Base-by-base conservation (phyloP, 1,284 basidiomycete species). In the Boletus smithii region DNA sequence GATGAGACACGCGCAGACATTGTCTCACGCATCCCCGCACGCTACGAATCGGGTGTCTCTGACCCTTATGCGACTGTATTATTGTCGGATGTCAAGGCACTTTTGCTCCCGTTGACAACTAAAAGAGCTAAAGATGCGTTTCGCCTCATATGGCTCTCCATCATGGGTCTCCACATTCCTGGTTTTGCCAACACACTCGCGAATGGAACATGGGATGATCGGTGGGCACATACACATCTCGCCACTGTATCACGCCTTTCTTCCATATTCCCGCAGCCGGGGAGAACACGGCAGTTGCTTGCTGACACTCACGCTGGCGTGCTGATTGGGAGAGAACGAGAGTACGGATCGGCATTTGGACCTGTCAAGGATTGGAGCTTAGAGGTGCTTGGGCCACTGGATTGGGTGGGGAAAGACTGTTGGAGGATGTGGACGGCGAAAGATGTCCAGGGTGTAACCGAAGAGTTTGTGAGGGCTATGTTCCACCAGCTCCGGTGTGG, bases 41-140 rank as follows among this genome's bases (percentile, higher is more conserved):
- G 85, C 24, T 79, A 85, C 49, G 74, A 78, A 6, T 73, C 71
- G 6, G 73, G 75, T 10, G 76, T 81, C 40, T 72, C 75, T 23
- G 92, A 95, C 64, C 91, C 92, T 0, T 94, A 87, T 64, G 73
- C 83, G 1, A 80, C 80, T 3, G 75, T 95, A 18, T 70, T 97
- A 13, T 91, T 94, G 65, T 73, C 79, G 37, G 94, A 97, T 61
- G 76, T 97, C 48, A 77, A 78, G 10, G 68, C 81, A 3, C 73
- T 93, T 39, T 74, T 97, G 17, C 69, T 91, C 45, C 61, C 77
- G 26, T 59, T 95, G 26, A 70, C 70, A 9, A 74, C 77, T 4
- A 57, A 66, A 3, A 68, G 69, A 31, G 80, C 81, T 0, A 81
- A 81, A 59, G 62, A 79, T 18, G 75, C 80, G 27, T 83, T 94